Evolutionary conservation across 176 grass and related monocot genomes (phyloP).

Genomic region (Alloteropsis semialata): DNA sequence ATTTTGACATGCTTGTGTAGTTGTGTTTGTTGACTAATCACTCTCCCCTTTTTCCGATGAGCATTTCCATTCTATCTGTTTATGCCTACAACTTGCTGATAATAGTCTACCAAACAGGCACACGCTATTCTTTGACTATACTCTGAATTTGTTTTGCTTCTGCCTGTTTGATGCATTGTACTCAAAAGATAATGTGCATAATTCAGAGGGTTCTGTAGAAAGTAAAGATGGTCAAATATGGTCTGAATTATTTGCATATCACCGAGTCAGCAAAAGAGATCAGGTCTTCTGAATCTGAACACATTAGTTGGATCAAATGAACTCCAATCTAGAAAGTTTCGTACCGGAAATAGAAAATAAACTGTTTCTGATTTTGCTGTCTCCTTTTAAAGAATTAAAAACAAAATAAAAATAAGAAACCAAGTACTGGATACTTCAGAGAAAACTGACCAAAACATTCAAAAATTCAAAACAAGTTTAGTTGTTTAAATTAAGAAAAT

Average conservation of each 20-base stretch:
- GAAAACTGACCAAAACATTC: too few relatives aligned
- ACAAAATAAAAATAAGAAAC: too few relatives aligned
- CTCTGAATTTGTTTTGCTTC: background rate
- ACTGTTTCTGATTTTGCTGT: too few relatives aligned
- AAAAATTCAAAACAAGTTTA: too few relatives aligned
- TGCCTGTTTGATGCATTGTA: background rate
- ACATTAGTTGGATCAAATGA: too few relatives aligned
- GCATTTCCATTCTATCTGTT: background rate
- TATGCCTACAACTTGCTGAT: background rate
- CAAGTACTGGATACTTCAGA: too few relatives aligned
- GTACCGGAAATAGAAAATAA: too few relatives aligned
- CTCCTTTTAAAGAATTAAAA: too few relatives aligned
- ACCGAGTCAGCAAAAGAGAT: too few relatives aligned
- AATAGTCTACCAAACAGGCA: background rate
- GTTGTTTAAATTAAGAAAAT: too few relatives aligned
- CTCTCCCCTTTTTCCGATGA: background rate
- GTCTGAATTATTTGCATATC: background rate
- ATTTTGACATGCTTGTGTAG: conserved; percentile 3
- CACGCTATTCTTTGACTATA: background rate
- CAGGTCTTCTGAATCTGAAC: too few relatives aligned
- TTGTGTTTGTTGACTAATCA: background rate
- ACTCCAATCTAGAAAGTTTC: too few relatives aligned
- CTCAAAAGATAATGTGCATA: background rate
- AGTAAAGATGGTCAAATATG: background rate
- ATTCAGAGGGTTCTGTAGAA: background rate